Evolutionary conservation across 768 basidiomycete species (phyloP).

Genomic region (Naganishia vaughanmartiniae): DNA sequence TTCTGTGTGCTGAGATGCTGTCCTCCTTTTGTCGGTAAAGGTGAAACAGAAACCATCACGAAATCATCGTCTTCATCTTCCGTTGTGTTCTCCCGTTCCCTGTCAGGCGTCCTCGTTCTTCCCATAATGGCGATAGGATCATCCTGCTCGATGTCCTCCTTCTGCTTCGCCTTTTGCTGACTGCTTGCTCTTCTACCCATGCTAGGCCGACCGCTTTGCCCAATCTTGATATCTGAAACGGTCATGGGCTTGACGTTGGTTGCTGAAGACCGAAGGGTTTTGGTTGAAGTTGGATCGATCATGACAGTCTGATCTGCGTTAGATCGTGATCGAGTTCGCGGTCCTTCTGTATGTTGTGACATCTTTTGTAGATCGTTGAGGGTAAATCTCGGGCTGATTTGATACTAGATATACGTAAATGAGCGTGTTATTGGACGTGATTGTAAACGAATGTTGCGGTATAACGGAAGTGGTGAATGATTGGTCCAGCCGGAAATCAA

Average conservation of each 20-base stretch:
- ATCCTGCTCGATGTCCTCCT: not conserved
- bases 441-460: not conserved
- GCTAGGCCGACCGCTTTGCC: not conserved
- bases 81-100: constrained; percentile 4
- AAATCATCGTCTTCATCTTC: constrained; percentile 33
- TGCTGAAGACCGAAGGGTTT: not conserved
- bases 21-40: constrained; percentile 8
- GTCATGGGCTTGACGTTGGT: not conserved
- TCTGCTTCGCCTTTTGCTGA: not conserved
- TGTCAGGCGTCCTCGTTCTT: constrained; percentile 7
- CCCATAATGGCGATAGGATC: constrained; percentile 22
- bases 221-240: not conserved
- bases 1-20: not conserved
- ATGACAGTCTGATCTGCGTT: not conserved
- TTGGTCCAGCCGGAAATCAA: constrained; percentile 10
- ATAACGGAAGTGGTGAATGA: not conserved
- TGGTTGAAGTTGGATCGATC: not conserved
- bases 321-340: constrained; percentile 11
- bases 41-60: constrained; percentile 33
- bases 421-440: constrained; percentile 3
- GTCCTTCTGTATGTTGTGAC: not conserved
- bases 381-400: not conserved
- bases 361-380: not conserved
- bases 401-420: constrained; percentile 1
- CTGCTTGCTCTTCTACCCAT: constrained; percentile 10